Base-by-base conservation (phyloP, 805 yeast genomes). In the Candida anglica region DNA sequence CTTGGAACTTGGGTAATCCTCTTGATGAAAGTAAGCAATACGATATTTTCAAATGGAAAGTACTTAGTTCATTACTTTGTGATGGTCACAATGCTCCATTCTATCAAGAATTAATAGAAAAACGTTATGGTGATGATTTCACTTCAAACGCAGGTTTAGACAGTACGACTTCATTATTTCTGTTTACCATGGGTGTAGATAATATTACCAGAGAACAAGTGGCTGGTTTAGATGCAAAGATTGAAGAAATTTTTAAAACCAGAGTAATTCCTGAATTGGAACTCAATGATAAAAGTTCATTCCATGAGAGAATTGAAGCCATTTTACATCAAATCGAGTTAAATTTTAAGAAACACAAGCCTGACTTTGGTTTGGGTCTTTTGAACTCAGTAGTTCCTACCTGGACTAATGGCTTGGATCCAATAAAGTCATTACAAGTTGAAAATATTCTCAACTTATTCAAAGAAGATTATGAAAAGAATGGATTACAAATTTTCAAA, bases 1-100 rank as follows among this genome's bases (percentile, higher is more conserved):
- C 98, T 1, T 93, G 98, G 98, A 68, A 76, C 42, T 76, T 85
- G 41, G 96, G 95, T 6, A 60, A 71, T 13, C 86, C 96, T 3
- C 52, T 67, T 8, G 67, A 65, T 4, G 81, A 83, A 46, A 17
- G 35, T 2, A 53, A 47, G 30, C 68, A 72, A 7, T 82, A 84
- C 48, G 81, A 79, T 34, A 66, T 87, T 0, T 84, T 89, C 53
- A 69, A 83, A 28, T 66, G 88, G 70, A 81, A 80, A 37, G 63
- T 88, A 7, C 60, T 88, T 30, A 76, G 85, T 15, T 74, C 80
- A 16, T 63, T 93, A 33, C 64, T 93, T 21, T 75, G 81, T 44
- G 96, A 86, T 52, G 98, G 98, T 2, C 98, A 91, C 51, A 83
- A 93, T 9, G 82, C 98, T 5, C 91, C 95, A 5, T 68, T 93